phyloP scores from a whole-genome alignment of 495 filamentous ascomycete species.

The Astrothelium subdiscretum region DNA sequence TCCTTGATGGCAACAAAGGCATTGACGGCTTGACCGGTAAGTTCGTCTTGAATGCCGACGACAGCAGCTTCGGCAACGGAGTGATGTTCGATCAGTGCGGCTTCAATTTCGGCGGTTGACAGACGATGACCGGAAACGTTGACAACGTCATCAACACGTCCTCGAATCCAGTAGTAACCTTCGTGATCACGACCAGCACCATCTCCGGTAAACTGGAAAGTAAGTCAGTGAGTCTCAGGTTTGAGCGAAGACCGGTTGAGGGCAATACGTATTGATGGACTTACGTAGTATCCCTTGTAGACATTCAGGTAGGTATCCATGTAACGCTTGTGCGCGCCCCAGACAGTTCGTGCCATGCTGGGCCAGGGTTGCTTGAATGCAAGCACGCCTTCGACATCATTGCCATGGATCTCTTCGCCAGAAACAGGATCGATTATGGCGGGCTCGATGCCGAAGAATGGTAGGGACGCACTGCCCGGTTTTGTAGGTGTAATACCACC shows the following conservation, averaged over 20 bases:
- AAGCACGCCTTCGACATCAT: slow-evolving; percentile 95
- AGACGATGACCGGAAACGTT: slow-evolving; percentile 94
- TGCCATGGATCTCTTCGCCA: slow-evolving; percentile 85
- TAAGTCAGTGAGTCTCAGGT: slow-evolving; percentile 20
- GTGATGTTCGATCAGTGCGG: slow-evolving; percentile 83
- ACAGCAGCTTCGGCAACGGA: slow-evolving; percentile 90
- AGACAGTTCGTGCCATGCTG: slow-evolving; percentile 96
- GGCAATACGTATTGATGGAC: slow-evolving; percentile 20
- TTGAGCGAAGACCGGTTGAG: not conserved
- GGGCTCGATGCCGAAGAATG: slow-evolving; percentile 97
- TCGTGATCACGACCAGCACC: slow-evolving; percentile 96
- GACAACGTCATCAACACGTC: slow-evolving; percentile 95
- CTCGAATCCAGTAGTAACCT: slow-evolving; percentile 99
- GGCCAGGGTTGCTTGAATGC: slow-evolving; percentile 99
- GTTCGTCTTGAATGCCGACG: slow-evolving; percentile 83
- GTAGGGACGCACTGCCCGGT: slow-evolving; percentile 63
- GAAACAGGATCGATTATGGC: slow-evolving; percentile 96
- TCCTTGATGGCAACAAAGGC: slow-evolving; percentile 94
- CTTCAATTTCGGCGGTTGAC: slow-evolving; percentile 96
- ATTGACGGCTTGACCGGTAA: slow-evolving; percentile 94
- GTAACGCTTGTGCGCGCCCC: slow-evolving; percentile 94
- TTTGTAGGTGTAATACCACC: slow-evolving; percentile 69
- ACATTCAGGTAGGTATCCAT: slow-evolving; percentile 98
- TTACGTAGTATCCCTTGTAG: slow-evolving; percentile 95
- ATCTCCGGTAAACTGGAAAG: slow-evolving; percentile 85